phyloP scores from a whole-genome alignment of 805 yeast species.

The Debaryomyces hansenii region DNA sequence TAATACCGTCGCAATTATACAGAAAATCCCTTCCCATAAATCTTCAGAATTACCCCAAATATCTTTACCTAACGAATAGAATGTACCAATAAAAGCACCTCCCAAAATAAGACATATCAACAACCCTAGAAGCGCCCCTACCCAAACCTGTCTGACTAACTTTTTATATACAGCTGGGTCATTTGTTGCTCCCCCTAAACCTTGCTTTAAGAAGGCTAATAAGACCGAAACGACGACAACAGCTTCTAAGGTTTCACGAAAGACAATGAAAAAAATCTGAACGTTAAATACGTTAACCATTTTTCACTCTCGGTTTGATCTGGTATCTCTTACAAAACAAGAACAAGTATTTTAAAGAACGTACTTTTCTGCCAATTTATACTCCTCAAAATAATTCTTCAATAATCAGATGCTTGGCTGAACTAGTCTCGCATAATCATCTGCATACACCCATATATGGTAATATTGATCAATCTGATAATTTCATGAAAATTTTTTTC shows the following conservation, averaged over 20 bases:
- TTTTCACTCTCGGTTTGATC: background rate
- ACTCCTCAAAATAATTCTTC: no score
- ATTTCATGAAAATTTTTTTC: no score
- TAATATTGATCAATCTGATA: no score
- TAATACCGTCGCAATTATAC: conserved; percentile 84
- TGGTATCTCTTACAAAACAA: background rate
- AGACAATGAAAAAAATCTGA: conserved; percentile 82
- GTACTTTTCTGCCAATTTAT: no score
- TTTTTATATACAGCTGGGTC: conserved; percentile 57
- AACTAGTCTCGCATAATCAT: no score
- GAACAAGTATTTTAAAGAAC: no score
- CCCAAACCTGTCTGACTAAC: conserved; percentile 81
- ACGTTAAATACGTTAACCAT: conserved; percentile 58
- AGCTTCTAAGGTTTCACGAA: conserved; percentile 94
- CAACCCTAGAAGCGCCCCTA: conserved; percentile 74
- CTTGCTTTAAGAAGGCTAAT: conserved; percentile 87
- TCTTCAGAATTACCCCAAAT: conserved; percentile 88
- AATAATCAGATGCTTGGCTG: no score
- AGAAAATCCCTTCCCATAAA: conserved; percentile 95
- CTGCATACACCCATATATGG: no score
- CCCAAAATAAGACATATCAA: conserved; percentile 81
- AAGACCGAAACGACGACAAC: conserved; percentile 87
- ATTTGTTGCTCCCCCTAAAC: conserved; percentile 58
- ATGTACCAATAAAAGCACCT: conserved; percentile 92
- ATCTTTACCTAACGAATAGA: conserved; percentile 77